Conservation (phyloP, 306 rosid species). For the Coriaria nepalensis region DNA sequence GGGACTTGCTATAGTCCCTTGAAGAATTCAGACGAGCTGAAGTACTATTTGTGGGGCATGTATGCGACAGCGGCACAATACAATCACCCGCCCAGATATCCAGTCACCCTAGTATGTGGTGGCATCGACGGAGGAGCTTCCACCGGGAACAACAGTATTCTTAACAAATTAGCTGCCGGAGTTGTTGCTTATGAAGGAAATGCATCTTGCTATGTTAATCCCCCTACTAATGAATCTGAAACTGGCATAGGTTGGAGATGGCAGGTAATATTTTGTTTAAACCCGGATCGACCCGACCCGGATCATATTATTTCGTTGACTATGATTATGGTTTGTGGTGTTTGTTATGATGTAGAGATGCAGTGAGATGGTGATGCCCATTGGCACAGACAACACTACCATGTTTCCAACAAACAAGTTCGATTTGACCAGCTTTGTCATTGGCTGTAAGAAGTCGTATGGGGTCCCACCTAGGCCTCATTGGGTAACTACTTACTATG, state of each 20-base stretch:
- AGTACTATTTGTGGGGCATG: constrained; percentile 7
- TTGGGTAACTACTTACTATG: constrained; percentile 50
- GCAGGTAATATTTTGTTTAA: constrained; percentile 41
- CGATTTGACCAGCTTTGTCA: constrained; percentile 1
- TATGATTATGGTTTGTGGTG: neutral
- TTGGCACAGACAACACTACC: constrained; percentile 5
- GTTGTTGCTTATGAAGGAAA: constrained; percentile 31
- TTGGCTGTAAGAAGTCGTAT: constrained; percentile 15
- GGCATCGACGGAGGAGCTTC: constrained; percentile 41
- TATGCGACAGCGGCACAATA: constrained; percentile 45
- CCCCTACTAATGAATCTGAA: constrained; percentile 22
- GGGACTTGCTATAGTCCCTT: constrained; percentile 25
- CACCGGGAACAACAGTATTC: constrained; percentile 13
- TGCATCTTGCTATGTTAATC: constrained; percentile 31
- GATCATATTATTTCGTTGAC: neutral
- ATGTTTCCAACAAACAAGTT: constrained; percentile 35
- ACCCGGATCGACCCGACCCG: no score
- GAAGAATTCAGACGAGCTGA: constrained; percentile 21
- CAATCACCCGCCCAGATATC: constrained; percentile 39
- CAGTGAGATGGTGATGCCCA: constrained; percentile 32
- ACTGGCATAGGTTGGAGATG: constrained; percentile 46
- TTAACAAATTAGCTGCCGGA: constrained; percentile 47
- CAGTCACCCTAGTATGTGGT: constrained; percentile 35
- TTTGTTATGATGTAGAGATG: constrained; percentile 23
- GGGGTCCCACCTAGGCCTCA: constrained; percentile 52